These are phyloP conservation scores for Lentinula boryana DNA, from an alignment of 768 basidiomycete genomes.

Conservation along the genomic window DNA sequence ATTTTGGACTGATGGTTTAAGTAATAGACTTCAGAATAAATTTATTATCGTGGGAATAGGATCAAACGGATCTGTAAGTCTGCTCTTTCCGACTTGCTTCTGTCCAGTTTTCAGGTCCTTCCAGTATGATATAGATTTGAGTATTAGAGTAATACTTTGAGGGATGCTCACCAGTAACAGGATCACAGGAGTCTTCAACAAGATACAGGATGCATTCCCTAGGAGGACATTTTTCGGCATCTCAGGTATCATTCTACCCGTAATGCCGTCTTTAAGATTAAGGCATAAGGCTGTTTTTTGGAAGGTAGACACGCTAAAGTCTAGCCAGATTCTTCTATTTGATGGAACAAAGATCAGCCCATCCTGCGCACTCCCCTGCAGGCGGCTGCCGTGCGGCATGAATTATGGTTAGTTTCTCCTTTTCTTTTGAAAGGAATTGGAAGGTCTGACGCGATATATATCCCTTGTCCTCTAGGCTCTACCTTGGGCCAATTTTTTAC, in stretches of 20 bases:
- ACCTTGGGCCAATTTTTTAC: too few species aligned
- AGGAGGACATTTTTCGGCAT: not conserved
- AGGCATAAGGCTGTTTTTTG: not conserved
- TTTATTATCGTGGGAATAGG: not conserved
- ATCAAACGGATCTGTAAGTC: not conserved
- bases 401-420: too few species aligned
- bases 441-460: too few species aligned
- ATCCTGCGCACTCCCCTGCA: not conserved
- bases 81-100: not conserved
- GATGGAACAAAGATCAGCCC: not conserved
- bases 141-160: too few species aligned
- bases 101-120: too few species aligned
- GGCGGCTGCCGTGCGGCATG: not conserved
- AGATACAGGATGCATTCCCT: too few species aligned
- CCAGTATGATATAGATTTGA: too few species aligned
- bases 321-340: not conserved
- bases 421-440: too few species aligned
- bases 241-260: not conserved
- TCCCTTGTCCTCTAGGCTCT: too few species aligned
- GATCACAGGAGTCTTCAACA: too few species aligned
- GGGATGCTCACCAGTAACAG: too few species aligned
- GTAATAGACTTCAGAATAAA: not conserved
- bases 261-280: not conserved
- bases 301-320: not conserved
- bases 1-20: not conserved